A percentile compares a stretch with the other conserved stretches of the same genome.
These are phyloP conservation scores for Straminergon stramineum DNA, from an alignment of 225 moss, liverwort and hornwort species.

Conservation along the genomic window DNA sequence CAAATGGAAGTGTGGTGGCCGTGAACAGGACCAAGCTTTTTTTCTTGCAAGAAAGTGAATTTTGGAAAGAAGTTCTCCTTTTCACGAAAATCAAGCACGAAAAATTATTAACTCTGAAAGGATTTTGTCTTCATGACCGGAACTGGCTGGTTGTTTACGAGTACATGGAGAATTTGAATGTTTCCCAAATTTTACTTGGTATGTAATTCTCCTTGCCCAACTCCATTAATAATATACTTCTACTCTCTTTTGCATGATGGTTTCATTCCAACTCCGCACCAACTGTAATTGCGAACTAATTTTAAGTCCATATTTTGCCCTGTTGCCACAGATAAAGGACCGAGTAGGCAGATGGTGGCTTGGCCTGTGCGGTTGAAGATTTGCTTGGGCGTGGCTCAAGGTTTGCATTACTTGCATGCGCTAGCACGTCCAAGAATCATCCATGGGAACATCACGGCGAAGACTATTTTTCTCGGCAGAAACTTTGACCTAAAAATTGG, in stretches of 20 bases:
- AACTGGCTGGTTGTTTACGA: neutral
- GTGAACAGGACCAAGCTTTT: too few relatives aligned
- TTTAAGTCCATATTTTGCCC: too few relatives aligned
- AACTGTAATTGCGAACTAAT: neutral
- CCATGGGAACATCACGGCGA: too few relatives aligned
- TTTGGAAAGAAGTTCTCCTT: neutral
- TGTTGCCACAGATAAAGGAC: too few relatives aligned
- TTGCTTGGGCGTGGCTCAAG: too few relatives aligned
- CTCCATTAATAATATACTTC: too few relatives aligned
- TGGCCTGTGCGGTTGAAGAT: too few relatives aligned
- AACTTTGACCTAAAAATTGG: neutral
- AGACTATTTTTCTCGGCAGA: neutral
- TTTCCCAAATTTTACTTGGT: neutral
- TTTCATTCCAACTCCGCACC: neutral
- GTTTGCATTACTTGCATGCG: too few relatives aligned
- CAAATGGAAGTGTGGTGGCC: neutral
- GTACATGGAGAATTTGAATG: neutral
- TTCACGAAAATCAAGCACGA: neutral
- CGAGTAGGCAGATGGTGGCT: too few relatives aligned
- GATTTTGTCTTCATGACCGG: neutral
- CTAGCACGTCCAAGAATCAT: too few relatives aligned
- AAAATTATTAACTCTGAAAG: neutral
- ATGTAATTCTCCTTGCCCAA: neutral
- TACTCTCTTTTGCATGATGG: neutral
- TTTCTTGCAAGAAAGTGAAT: too few relatives aligned